Evolutionary conservation across 345 rosid species (phyloP), one percentile per base, ranked within the genome.

Genomic region (Pseudoturritis turrita): DNA sequence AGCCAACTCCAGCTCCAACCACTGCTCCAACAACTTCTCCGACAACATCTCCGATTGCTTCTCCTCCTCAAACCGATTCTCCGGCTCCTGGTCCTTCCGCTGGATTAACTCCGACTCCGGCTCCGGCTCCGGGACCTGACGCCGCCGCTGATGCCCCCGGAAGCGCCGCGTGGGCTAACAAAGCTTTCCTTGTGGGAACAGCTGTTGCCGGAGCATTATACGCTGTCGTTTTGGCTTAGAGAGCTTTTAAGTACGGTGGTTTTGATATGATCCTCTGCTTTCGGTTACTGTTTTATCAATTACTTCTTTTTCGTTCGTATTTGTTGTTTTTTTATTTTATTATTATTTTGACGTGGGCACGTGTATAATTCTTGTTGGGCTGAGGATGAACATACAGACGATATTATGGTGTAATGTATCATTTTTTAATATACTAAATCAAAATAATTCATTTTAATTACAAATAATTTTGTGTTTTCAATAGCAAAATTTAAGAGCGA

Each of bases 211-310:
- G 81, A 53, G 76, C 83, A 54, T 15, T 86, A 63, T 81, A 83
- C 62, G 87, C 88, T 72, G 79, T 75, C 54, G 66, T 82, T 68
- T 82, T 86, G 83, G 91, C 88, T 64, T 88, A 84, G 76, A 70
- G 55, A 22, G 44, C 35, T 55, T 47, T 39, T 68, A 44, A 62
- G 40, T 61, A 13, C 41, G 47, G 31, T 40, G 67, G 73, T 51
- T 33, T 33, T 60, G 40, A 22, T 29, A 49, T 9, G 37, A 51
- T 67, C 54, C 62, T 52, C 55, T 46, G 65, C 41, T 73, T 47
- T 44, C 46, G 35, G 35, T 33, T 43, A 43, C 56, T 36, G 28
- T 59, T 67, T 31, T 46, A 36, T 63, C 65, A 19, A 44, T 65
- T 56, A 64, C 39, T 29, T 53, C 26, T 55, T 23, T n/a, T 58